Evolutionary conservation across 2,329 filamentous ascomycete species (phyloP), one percentile per base, ranked within the genome.

Genomic region (Penicillium decumbens): DNA sequence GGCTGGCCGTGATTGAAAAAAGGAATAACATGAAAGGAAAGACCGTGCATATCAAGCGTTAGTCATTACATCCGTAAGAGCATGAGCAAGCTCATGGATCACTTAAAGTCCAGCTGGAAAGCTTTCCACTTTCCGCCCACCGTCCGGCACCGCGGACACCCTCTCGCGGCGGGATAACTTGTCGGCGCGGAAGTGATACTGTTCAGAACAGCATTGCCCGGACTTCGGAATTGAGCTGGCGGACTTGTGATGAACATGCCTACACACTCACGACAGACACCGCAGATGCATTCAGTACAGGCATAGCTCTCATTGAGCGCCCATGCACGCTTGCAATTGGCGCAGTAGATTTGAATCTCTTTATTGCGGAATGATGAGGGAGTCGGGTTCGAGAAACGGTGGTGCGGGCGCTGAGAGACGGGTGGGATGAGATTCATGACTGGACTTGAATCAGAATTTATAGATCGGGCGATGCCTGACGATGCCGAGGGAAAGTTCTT

Each of bases 221-320:
- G 63, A 43, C 66, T 72, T 15, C 68, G 55, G 47, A 71, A 71
- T 1, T 68, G 66, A 13, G 67, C 60, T 0, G 72, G 66, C 18
- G 72, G 71, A 51, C 71, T 72, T 54, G 67, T 65, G 44, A 74
- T 69, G 57, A 75, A 73, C 65, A 71, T 66, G 46, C 65, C 64
- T 50, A 96, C 89, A 63, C 92, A 97, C 51, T 89, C 83, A 56
- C 85, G 83, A 70, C 93, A 97, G 43, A 97, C 80, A 13, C 91
- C 92, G 67, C 89, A 95, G 56, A 97, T 95, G 69, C 93, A 97
- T 70, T 96, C 91, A 1, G 91, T 95, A 69, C 92, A 97, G 20
- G 92, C 92, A 65, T 90, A 96, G 29, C 89, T 93, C 62, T 92
- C 87, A 63, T 84, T 85, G 24, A 97, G 75, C 9, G 85, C 75